A percentile compares a stretch with the other conserved stretches of the same genome.
Evolutionary conservation across 768 basidiomycete species (phyloP).

Genomic region (Albatrellus ellisii): DNA sequence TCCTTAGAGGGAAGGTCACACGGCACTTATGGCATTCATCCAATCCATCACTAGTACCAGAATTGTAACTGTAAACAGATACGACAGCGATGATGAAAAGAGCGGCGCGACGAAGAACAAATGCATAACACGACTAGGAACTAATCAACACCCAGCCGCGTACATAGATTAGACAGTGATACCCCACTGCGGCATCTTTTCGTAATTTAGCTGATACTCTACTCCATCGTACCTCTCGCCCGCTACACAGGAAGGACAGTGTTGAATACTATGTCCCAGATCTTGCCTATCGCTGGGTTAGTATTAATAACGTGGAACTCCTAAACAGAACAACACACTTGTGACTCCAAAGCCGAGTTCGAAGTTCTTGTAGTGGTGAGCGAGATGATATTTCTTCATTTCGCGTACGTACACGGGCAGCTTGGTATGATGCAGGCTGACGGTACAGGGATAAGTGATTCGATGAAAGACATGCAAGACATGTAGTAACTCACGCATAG

Average conservation of each 20-base stretch:
- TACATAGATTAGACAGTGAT: no score
- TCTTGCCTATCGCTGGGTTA: conserved; percentile 42
- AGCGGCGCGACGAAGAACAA: no score
- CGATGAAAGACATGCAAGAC: background rate
- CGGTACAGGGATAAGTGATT: conserved; percentile 11
- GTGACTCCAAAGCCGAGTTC: conserved; percentile 97
- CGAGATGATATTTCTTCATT: conserved; percentile 96
- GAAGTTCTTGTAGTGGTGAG: conserved; percentile 97
- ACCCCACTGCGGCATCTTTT: no score
- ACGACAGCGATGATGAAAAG: no score
- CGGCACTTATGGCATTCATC: no score
- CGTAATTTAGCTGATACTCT: no score
- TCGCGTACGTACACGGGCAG: conserved; percentile 79
- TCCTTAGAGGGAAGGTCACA: no score
- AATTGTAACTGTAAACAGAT: no score
- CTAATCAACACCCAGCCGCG: no score
- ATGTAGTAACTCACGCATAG: conserved; percentile 53
- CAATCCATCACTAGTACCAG: no score
- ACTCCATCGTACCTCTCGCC: no score
- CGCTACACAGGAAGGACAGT: conserved; percentile 55
- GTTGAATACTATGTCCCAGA: conserved; percentile 91
- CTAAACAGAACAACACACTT: conserved; percentile 35
- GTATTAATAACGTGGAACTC: background rate
- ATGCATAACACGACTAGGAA: no score
- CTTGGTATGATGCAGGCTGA: conserved; percentile 74